These are phyloP conservation scores for Aureobasidium pullulans DNA, from an alignment of 2,329 filamentous ascomycete genomes.

Conservation along the genomic window DNA sequence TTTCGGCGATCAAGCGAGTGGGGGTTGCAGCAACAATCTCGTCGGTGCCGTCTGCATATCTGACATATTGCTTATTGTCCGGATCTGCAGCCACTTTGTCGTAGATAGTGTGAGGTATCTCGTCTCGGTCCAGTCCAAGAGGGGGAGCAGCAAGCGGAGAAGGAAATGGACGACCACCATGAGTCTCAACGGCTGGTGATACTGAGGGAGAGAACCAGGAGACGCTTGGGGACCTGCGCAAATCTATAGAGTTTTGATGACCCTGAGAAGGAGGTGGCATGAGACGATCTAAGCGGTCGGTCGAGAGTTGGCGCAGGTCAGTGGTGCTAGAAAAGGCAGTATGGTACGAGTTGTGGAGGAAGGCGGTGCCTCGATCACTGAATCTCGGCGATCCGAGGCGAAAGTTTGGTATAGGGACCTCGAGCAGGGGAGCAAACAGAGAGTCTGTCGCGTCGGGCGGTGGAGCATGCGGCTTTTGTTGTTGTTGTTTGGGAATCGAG, in stretches of 20 bases:
- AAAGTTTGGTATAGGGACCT: conserved; percentile 77
- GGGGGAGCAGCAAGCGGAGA: neutral
- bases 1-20: conserved; percentile 85
- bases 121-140: neutral
- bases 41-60: conserved; percentile 63
- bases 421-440: conserved; percentile 41
- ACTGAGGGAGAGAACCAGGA: conserved; percentile 11
- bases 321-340: conserved; percentile 59
- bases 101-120: conserved; percentile 60
- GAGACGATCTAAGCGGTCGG: conserved; percentile 30
- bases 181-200: neutral
- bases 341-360: conserved; percentile 74
- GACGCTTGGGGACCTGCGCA: conserved; percentile 6
- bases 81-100: conserved; percentile 74
- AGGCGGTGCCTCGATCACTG: conserved; percentile 65
- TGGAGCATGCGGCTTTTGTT: neutral
- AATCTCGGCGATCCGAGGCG: conserved; percentile 76
- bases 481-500: neutral
- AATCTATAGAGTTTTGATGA: conserved; percentile 8
- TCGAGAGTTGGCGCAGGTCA: conserved; percentile 48
- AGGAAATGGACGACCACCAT: neutral
- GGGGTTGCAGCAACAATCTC: conserved; percentile 85
- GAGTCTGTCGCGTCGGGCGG: neutral
- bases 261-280: conserved; percentile 34
- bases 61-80: conserved; percentile 73